These are phyloP conservation scores for Schizosaccharomyces osmophilus DNA, from an alignment of 805 yeast genomes.

Conservation along the genomic window DNA sequence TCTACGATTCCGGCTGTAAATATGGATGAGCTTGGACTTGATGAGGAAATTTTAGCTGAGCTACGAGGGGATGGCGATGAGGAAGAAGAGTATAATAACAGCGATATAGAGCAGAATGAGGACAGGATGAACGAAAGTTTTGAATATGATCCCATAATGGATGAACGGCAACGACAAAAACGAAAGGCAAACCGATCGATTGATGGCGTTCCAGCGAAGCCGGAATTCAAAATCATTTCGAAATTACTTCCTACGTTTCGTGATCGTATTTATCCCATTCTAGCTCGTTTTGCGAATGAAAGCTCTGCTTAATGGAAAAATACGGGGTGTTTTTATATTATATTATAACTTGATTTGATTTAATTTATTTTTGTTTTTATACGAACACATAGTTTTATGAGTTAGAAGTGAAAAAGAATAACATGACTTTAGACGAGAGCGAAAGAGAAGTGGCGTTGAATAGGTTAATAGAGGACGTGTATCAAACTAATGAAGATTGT, in stretches of 20 bases:
- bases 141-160: neutral
- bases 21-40: neutral
- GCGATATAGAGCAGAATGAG: neutral
- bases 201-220: neutral
- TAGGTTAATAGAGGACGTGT: no score
- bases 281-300: neutral
- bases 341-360: no score
- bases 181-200: neutral
- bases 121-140: neutral
- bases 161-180: neutral
- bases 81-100: conserved; percentile 3
- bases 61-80: conserved; percentile 4
- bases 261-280: neutral
- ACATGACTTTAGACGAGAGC: no score
- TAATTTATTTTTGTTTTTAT: no score
- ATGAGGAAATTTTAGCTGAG: neutral
- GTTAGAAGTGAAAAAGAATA: no score
- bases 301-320: neutral
- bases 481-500: no score
- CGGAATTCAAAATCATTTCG: neutral
- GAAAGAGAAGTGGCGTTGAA: no score
- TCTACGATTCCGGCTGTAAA: neutral
- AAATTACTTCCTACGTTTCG: neutral
- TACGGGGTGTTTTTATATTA: no score
- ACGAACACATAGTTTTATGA: no score